These are phyloP conservation scores for Penicillium flavigenum DNA, from an alignment of 495 filamentous ascomycete species.

Conservation along the genomic window DNA sequence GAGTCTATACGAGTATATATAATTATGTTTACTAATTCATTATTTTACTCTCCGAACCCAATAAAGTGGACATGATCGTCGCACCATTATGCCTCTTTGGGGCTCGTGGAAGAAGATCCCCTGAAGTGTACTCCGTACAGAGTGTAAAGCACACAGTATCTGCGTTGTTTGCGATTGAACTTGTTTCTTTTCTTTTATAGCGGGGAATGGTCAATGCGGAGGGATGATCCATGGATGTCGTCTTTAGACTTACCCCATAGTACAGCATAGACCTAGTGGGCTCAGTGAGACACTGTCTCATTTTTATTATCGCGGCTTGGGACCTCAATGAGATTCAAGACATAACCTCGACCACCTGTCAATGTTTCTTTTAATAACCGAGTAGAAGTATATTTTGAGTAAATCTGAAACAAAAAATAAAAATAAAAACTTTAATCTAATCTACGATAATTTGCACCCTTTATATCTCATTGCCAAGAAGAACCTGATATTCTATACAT, in stretches of 20 bases:
- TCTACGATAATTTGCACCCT: neutral
- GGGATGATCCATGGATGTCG: conserved; percentile 3
- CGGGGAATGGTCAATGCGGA: conserved; percentile 19
- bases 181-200: conserved; percentile 20
- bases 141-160: neutral
- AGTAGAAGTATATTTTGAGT: neutral
- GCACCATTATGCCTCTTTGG: neutral
- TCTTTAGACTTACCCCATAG: neutral
- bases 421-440: neutral
- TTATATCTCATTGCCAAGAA: conserved; percentile 13
- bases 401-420: neutral
- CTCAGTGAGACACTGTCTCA: neutral
- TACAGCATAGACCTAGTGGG: neutral
- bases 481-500: conserved; percentile 16
- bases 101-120: conserved; percentile 7
- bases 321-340: neutral
- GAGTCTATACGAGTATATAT: no score
- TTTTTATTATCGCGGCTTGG: neutral
- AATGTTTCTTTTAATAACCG: neutral
- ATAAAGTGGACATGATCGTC: neutral
- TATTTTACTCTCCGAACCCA: neutral
- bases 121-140: neutral
- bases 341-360: no score
- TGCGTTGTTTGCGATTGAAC: conserved; percentile 10
- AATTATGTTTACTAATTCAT: no score